Conservation (phyloP, 257 asterid species). For the Nicotiana obtusifolia region DNA sequence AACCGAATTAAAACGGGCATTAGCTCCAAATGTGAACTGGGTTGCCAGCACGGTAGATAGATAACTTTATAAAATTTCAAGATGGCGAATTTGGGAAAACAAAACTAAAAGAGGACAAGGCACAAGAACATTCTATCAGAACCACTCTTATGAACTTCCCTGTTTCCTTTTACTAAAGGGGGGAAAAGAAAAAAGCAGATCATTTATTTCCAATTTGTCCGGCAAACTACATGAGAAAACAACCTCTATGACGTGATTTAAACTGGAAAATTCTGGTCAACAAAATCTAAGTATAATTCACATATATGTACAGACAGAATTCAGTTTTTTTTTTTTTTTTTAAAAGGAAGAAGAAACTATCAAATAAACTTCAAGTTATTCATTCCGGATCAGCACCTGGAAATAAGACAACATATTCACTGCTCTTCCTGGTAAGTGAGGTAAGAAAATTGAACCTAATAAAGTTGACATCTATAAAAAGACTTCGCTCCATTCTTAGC, state of each 20-base stretch:
- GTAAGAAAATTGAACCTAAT: background rate
- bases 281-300: background rate
- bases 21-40: background rate
- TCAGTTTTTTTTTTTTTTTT: background rate
- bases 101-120: background rate
- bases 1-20: too few relatives aligned
- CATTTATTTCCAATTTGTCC: background rate
- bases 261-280: background rate
- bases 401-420: background rate
- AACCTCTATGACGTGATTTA: background rate
- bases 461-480: background rate
- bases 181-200: background rate
- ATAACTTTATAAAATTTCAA: background rate
- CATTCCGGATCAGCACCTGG: slow-evolving; percentile 1
- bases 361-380: background rate
- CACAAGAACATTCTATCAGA: too few relatives aligned
- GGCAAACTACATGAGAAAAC: background rate
- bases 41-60: background rate
- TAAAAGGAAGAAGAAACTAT: background rate
- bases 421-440: background rate
- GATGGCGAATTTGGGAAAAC: background rate
- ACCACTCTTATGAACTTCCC: too few relatives aligned
- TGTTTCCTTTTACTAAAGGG: too few relatives aligned
- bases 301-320: slow-evolving; percentile 5
- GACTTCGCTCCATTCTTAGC: background rate